Conservation (phyloP, 305 asterid genomes). For the Fraxinus latifolia region DNA sequence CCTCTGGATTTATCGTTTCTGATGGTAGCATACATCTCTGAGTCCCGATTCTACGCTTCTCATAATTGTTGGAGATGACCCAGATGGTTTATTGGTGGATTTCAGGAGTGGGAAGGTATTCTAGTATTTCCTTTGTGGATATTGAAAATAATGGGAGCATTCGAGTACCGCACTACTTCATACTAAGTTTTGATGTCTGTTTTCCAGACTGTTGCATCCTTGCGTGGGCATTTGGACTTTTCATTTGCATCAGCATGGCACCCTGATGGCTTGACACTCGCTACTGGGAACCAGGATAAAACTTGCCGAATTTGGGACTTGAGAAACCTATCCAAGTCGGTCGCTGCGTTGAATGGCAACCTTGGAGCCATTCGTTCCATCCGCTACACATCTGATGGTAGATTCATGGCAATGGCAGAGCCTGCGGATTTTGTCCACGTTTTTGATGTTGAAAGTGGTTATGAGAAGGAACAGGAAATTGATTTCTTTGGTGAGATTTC, state of each 20-base stretch:
- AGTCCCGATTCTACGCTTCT: conserved; percentile 79
- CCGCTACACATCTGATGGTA: conserved; percentile 63
- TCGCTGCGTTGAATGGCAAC: conserved; percentile 56
- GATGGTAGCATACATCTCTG: conserved; percentile 74
- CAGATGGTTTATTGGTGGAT: conserved; percentile 63
- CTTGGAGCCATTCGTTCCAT: conserved; percentile 69
- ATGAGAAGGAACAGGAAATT: conserved; percentile 64
- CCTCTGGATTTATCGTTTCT: conserved; percentile 19
- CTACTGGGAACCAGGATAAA: conserved; percentile 81
- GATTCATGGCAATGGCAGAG: conserved; percentile 79
- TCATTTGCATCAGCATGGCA: conserved; percentile 87
- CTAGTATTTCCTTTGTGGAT: conserved; percentile 7
- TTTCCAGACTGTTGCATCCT: conserved; percentile 44
- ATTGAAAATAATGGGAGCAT: background rate
- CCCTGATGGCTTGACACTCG: conserved; percentile 67
- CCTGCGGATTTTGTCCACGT: conserved; percentile 76
- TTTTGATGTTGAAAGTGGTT: conserved; percentile 60
- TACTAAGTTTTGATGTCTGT: conserved; percentile 1
- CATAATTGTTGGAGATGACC: conserved; percentile 75
- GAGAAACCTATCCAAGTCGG: conserved; percentile 53
- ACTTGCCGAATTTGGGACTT: conserved; percentile 69
- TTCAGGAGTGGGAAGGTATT: conserved; percentile 67
- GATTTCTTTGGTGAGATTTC: conserved; percentile 85
- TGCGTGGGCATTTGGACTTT: conserved; percentile 63
- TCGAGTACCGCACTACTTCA: background rate